phyloP scores from a whole-genome alignment of 768 basidiomycete species.

The Lentinus tigrinus region DNA sequence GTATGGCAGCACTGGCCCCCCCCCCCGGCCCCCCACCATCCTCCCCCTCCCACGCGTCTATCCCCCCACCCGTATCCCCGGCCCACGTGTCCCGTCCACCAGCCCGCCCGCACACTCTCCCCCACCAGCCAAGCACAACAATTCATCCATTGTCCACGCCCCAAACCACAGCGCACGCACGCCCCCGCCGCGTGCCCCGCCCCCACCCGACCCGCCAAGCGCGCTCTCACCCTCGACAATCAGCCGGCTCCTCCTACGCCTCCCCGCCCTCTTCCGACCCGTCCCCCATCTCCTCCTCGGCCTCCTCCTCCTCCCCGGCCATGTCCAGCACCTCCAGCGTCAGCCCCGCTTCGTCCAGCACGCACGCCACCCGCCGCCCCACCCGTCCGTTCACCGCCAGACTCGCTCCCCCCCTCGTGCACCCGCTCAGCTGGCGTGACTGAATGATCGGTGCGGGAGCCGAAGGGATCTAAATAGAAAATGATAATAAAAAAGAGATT shows the following conservation, averaged over 20 bases:
- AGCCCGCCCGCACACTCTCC: background rate
- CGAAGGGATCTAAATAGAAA: slow-evolving; percentile 42
- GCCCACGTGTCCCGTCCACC: slow-evolving; percentile 1
- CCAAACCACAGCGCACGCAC: background rate
- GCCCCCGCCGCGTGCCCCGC: too few species aligned
- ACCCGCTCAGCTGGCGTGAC: slow-evolving; percentile 53
- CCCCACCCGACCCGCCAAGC: background rate
- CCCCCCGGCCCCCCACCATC: slow-evolving; percentile 9
- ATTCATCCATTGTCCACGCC: slow-evolving; percentile 1
- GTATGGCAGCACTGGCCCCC: slow-evolving; percentile 7
- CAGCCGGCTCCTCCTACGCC: too few species aligned
- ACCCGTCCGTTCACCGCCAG: slow-evolving; percentile 73
- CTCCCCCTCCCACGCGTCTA: too few species aligned
- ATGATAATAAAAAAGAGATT: background rate
- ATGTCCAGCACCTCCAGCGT: slow-evolving; percentile 75
- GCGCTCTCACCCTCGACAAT: background rate
- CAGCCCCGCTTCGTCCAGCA: slow-evolving; percentile 63
- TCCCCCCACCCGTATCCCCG: slow-evolving; percentile 17
- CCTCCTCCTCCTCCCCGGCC: slow-evolving; percentile 51
- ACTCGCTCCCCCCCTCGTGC: slow-evolving; percentile 50
- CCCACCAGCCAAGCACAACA: background rate
- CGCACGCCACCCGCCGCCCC: slow-evolving; percentile 74
- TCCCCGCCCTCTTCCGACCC: slow-evolving; percentile 19
- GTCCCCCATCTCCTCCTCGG: slow-evolving; percentile 26
- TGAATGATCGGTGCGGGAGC: slow-evolving; percentile 53